Evolutionary conservation across 495 filamentous ascomycete genomes (phyloP), one percentile per base, ranked within the genome.

Genomic region (Daldinia vernicosa): DNA sequence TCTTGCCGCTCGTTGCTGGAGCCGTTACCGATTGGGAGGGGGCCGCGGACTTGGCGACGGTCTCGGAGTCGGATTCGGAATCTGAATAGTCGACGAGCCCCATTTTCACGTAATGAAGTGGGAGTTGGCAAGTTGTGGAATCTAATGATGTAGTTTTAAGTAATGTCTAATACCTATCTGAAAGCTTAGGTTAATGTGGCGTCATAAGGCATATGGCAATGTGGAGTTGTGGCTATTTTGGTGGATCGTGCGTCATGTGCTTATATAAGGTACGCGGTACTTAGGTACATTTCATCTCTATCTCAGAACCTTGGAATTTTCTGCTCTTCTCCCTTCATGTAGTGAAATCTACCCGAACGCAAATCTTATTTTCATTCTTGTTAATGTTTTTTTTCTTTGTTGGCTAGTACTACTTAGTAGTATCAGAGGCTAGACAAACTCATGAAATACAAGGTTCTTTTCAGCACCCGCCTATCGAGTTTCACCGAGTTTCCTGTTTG

Each of bases 71-170:
- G 22, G 81, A 88, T 69, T 97, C 94, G 0, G 93, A 96, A 72
- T 95, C 93, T 33, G 93, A 93, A 74, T 96, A 95, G 63, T 90
- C 87, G 59, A 95, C 92, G 30, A 95, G 82, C 28, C 82, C 88
- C 92, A 95, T 96, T 6, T 19, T 82, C 45, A 28, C 15, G 53
- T 28, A 37, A 47, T 45, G 43, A 50, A 15, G 26, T 52, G 17
- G 22, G 17, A 56, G 22, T 63, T 52, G 28, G 26, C 24, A 52
- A 37, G 30, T 8, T 58, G 60, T 45, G 8, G 28, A 40, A 33
- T 27, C 52, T 52, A 52, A 61, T 66, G 69, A 67, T 59, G 59
- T 33, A 30, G 54, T 47, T 47, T 24, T 19, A 47, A n/a, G n/a
- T n/a, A n/a, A 47, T 47, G 19, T 47, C 3, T 47, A 24, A 2